Percentiles rank a stretch among this genome's conserved stretches.
Evolutionary conservation across 2,329 filamentous ascomycete genomes (phyloP).

Genomic region (Trichophyton benhamiae): DNA sequence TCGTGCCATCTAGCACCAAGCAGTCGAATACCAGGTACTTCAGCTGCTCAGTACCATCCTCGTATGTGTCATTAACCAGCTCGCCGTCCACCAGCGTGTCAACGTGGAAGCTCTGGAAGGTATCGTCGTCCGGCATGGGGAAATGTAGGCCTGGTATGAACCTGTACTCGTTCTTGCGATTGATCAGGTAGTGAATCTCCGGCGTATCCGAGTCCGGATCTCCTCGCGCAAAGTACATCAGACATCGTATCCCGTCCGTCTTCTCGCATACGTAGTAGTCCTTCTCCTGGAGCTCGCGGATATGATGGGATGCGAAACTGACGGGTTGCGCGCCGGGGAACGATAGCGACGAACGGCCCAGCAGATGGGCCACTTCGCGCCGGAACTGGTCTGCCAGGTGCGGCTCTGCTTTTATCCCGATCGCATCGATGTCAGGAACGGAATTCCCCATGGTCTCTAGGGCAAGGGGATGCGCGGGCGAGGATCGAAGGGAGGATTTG

Average conservation of each 20-base stretch:
- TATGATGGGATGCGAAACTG: conserved; percentile 70
- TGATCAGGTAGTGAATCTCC: conserved; percentile 83
- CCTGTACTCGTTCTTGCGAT: conserved; percentile 97
- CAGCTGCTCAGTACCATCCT: conserved; percentile 55
- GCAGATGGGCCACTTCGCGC: conserved; percentile 58
- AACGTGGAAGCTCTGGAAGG: conserved; percentile 55
- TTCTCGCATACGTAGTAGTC: conserved; percentile 99
- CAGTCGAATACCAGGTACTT: conserved; percentile 92
- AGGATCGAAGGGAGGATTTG: not conserved
- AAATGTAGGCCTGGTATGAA: conserved; percentile 71
- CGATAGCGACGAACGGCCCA: conserved; percentile 49
- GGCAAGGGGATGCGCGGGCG: not conserved
- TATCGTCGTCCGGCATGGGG: conserved; percentile 53
- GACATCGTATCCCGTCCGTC: conserved; percentile 87
- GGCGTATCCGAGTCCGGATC: conserved; percentile 43
- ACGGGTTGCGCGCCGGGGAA: conserved; percentile 94
- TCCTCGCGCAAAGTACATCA: conserved; percentile 67
- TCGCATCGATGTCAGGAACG: conserved; percentile 31
- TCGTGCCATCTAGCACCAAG: conserved; percentile 64
- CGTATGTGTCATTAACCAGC: conserved; percentile 70
- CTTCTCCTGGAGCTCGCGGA: conserved; percentile 65
- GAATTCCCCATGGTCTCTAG: conserved; percentile 25
- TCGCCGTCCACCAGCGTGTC: conserved; percentile 85
- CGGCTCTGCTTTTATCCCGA: conserved; percentile 53
- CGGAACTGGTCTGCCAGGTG: conserved; percentile 52